Conservation (phyloP, 768 basidiomycete species). For the Gyrodon lividus region DNA sequence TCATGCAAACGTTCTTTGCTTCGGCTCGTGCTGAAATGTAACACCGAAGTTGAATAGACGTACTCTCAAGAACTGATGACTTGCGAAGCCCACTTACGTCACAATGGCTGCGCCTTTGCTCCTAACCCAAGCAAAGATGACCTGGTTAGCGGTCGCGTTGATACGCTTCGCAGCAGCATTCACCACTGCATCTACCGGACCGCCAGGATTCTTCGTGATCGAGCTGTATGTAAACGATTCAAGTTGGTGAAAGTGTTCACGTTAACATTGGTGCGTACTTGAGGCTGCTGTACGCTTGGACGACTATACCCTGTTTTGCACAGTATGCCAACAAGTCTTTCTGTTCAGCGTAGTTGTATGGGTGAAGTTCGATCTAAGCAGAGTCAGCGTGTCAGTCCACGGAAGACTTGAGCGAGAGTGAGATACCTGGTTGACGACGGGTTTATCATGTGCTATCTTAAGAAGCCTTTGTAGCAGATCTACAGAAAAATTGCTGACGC, state of each 20-base stretch:
- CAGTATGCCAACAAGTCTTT: slow-evolving; percentile 55
- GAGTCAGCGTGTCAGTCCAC: background rate
- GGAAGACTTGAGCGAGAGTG: background rate
- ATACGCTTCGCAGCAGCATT: slow-evolving; percentile 50
- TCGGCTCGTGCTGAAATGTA: slow-evolving; percentile 50
- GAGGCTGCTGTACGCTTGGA: slow-evolving; percentile 65
- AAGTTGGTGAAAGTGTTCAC: slow-evolving; percentile 24
- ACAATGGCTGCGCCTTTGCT: slow-evolving; percentile 67
- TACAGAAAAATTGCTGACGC: slow-evolving; percentile 67
- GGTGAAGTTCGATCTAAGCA: slow-evolving; percentile 61
- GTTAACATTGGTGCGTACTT: slow-evolving; percentile 38
- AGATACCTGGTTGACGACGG: slow-evolving; percentile 70
- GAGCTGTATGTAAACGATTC: slow-evolving; percentile 37
- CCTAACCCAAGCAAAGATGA: slow-evolving; percentile 67
- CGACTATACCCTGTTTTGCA: slow-evolving; percentile 55
- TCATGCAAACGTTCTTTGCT: slow-evolving; percentile 60
- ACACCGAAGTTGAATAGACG: background rate
- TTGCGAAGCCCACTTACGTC: slow-evolving; percentile 42
- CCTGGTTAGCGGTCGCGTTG: slow-evolving; percentile 59
- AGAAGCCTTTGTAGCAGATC: slow-evolving; percentile 50
- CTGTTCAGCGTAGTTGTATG: slow-evolving; percentile 65
- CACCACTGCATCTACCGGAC: slow-evolving; percentile 61
- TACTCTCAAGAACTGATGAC: background rate
- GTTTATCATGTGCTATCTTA: slow-evolving; percentile 51
- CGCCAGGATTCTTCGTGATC: slow-evolving; percentile 57